phyloP scores from a whole-genome alignment of 1,284 basidiomycete species.

The Ustilago bromivora region DNA sequence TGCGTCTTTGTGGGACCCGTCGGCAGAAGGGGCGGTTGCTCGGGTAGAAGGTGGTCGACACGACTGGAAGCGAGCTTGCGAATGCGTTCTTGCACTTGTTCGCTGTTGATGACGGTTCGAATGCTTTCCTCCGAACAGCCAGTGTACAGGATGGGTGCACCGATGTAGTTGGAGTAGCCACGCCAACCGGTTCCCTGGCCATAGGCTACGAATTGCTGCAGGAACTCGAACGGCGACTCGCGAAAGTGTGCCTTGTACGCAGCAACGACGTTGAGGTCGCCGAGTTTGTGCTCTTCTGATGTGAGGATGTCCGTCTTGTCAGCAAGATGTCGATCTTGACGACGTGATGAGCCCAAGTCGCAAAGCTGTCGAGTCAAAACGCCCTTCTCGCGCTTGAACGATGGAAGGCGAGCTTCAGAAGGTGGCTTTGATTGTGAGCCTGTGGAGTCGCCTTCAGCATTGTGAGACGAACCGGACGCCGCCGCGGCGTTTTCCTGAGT shows the following conservation, averaged over 20 bases:
- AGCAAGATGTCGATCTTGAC: constrained; percentile 27
- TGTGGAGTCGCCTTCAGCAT: constrained; percentile 1
- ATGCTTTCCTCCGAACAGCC: constrained; percentile 58
- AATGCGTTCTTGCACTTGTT: constrained; percentile 60
- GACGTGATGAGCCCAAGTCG: constrained; percentile 38
- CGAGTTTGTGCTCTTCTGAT: constrained; percentile 46
- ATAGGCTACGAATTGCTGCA: constrained; percentile 62
- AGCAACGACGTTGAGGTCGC: constrained; percentile 63
- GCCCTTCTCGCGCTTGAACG: constrained; percentile 9
- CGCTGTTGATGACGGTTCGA: constrained; percentile 54
- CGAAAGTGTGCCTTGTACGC: constrained; percentile 65
- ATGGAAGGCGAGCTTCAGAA: constrained; percentile 20
- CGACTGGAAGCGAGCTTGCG: constrained; percentile 47
- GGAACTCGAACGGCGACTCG: constrained; percentile 60
- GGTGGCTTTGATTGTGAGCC: constrained; percentile 28
- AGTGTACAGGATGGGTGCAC: constrained; percentile 60
- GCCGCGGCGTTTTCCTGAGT: neutral
- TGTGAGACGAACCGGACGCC: neutral
- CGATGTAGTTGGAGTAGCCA: constrained; percentile 64
- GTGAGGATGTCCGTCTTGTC: constrained; percentile 38
- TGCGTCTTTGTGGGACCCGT: constrained; percentile 44
- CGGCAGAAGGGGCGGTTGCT: constrained; percentile 28
- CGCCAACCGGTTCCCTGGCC: constrained; percentile 64
- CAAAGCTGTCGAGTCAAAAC: constrained; percentile 33
- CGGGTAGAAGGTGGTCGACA: constrained; percentile 50